phyloP scores from a whole-genome alignment of 305 asterid species.

The Solanum hybrid region DNA sequence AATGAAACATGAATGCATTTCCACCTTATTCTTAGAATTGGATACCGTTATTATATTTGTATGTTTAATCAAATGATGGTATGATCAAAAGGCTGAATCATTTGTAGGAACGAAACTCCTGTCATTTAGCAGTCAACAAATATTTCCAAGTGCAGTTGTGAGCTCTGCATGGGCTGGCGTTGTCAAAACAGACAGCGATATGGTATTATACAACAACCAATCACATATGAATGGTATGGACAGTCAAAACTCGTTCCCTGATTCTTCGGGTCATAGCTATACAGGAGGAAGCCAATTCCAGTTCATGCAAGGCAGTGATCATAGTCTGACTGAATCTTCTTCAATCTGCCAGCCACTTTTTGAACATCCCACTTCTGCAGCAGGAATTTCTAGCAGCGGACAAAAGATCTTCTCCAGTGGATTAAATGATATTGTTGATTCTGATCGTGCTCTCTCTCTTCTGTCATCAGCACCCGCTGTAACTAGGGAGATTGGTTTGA shows the following conservation, averaged over 20 bases:
- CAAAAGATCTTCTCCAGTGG: constrained; percentile 30
- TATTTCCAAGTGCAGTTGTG: constrained; percentile 24
- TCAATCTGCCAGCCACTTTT: constrained; percentile 25
- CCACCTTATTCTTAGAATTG: constrained; percentile 1
- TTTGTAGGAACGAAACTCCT: constrained; percentile 30
- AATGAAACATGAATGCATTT: neutral
- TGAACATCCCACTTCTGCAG: constrained; percentile 18
- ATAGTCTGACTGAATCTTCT: constrained; percentile 18
- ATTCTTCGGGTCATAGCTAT: constrained; percentile 26
- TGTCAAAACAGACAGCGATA: constrained; percentile 33
- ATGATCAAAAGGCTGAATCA: neutral
- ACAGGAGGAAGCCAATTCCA: constrained; percentile 33
- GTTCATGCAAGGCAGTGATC: constrained; percentile 28
- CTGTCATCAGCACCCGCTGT: constrained; percentile 68
- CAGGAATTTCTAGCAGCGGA: constrained; percentile 15
- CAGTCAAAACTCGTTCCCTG: constrained; percentile 25
- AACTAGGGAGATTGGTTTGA: constrained; percentile 43
- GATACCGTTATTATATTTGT: neutral
- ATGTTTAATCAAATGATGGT: neutral
- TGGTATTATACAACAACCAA: constrained; percentile 27
- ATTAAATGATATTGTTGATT: constrained; percentile 34
- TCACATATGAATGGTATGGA: constrained; percentile 26
- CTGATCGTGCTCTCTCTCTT: constrained; percentile 98
- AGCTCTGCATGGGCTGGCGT: constrained; percentile 37
- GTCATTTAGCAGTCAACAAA: constrained; percentile 43